phyloP scores from a whole-genome alignment of 108 stramenopile genomes.

The Conticribra weissflogii region DNA sequence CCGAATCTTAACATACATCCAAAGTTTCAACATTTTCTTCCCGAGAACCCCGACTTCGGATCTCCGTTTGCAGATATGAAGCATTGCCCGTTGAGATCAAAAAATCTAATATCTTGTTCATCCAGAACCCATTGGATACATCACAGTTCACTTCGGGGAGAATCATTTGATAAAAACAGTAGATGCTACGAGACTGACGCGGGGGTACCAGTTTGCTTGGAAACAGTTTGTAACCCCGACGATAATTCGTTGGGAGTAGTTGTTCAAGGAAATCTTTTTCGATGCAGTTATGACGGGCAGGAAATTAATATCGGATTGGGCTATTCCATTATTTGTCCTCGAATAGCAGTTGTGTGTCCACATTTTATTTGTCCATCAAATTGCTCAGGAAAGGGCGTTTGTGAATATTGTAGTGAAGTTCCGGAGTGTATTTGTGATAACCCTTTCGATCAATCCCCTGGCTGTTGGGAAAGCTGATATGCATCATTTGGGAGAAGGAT shows the following conservation, averaged over 20 bases:
- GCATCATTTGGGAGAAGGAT: too few species aligned
- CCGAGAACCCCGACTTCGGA: slow-evolving; percentile 40
- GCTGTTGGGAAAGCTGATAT: slow-evolving; percentile 30
- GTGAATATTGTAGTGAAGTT: slow-evolving; percentile 40
- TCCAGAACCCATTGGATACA: slow-evolving; percentile 12
- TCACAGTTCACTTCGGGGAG: slow-evolving; percentile 9
- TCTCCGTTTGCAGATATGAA: slow-evolving; percentile 27
- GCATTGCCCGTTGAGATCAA: slow-evolving; percentile 43
- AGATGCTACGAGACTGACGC: slow-evolving; percentile 40
- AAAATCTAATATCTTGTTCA: slow-evolving; percentile 40
- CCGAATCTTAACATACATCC: slow-evolving; percentile 17
- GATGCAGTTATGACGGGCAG: slow-evolving; percentile 26
- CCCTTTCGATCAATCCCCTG: slow-evolving; percentile 28
- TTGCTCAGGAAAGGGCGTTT: slow-evolving; percentile 45
- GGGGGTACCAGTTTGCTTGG: slow-evolving; percentile 29
- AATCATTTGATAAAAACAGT: slow-evolving; percentile 44
- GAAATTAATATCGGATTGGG: slow-evolving; percentile 29
- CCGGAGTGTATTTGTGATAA: slow-evolving; percentile 43
- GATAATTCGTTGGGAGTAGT: slow-evolving; percentile 35
- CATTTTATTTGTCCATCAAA: slow-evolving; percentile 44
- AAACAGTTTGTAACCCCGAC: slow-evolving; percentile 37
- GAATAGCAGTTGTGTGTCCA: slow-evolving; percentile 45
- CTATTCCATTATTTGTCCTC: slow-evolving; percentile 41
- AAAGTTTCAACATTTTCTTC: slow-evolving; percentile 36
- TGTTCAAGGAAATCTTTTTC: slow-evolving; percentile 31